These are phyloP conservation scores for Acidiella bohemica DNA, from an alignment of 495 filamentous ascomycete species.

Conservation along the genomic window DNA sequence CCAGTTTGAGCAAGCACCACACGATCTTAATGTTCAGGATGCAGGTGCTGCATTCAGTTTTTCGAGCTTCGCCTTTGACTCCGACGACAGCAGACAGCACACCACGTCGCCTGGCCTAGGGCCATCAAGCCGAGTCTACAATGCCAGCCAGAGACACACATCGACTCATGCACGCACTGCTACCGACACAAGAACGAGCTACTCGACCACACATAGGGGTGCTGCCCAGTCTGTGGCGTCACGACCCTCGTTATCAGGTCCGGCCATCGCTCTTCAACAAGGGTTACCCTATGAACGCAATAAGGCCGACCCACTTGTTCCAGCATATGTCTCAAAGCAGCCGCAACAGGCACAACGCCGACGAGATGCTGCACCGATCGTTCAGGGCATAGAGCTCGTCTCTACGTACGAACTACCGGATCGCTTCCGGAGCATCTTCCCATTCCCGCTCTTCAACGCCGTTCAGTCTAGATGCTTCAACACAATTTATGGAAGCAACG, in stretches of 20 bases:
- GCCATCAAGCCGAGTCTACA: constrained; percentile 27
- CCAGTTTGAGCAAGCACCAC: too few species aligned
- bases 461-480: constrained; percentile 82
- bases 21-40: too few species aligned
- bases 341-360: not conserved
- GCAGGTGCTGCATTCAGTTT: constrained; percentile 1
- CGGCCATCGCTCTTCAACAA: too few species aligned
- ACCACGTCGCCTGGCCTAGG: constrained; percentile 11
- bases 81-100: not conserved
- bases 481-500: constrained; percentile 52
- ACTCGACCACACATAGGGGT: too few species aligned
- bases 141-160: constrained; percentile 27
- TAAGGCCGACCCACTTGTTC: too few species aligned
- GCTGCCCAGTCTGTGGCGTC: too few species aligned
- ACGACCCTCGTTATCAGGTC: too few species aligned
- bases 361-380: constrained; percentile 33
- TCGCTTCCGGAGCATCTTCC: constrained; percentile 61
- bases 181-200: too few species aligned
- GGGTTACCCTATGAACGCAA: too few species aligned
- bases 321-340: too few species aligned
- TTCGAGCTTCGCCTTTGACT: constrained; percentile 6
- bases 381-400: constrained; percentile 61
- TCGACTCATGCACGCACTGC: too few species aligned
- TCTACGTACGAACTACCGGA: constrained; percentile 64
- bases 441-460: constrained; percentile 75